Evolutionary conservation across 2,329 filamentous ascomycete species (phyloP).

Genomic region (Aspergillus amoenus): DNA sequence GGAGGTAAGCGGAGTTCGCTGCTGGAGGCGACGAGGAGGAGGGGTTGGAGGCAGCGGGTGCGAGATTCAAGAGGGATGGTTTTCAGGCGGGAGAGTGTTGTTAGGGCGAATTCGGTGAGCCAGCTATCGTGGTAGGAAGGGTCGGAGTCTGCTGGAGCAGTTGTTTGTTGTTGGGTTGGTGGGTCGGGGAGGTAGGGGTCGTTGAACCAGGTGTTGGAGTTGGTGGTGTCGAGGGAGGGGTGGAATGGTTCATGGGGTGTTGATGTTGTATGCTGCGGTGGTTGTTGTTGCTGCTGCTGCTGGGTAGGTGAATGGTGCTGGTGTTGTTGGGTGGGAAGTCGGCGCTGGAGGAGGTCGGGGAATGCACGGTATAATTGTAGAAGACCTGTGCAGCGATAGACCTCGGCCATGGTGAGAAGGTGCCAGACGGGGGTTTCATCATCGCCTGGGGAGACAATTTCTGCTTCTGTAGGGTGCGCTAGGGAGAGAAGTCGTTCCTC

Average conservation of each 20-base stretch:
- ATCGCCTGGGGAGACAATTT: constrained; percentile 53
- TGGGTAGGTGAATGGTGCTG: constrained; percentile 7
- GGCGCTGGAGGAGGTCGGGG: constrained; percentile 50
- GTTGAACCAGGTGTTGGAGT: constrained; percentile 14
- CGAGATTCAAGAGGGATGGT: constrained; percentile 53
- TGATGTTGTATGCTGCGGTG: constrained; percentile 22
- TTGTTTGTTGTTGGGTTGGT: constrained; percentile 29
- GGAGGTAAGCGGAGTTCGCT: constrained; percentile 51
- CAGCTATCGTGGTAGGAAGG: constrained; percentile 33
- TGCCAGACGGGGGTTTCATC: constrained; percentile 54
- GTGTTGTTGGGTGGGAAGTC: constrained; percentile 30
- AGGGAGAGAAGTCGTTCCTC: constrained; percentile 50
- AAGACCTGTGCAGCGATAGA: constrained; percentile 53
- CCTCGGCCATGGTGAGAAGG: constrained; percentile 54
- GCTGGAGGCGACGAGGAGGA: constrained; percentile 51
- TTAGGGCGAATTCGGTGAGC: constrained; percentile 53
- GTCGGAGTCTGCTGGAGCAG: constrained; percentile 4
- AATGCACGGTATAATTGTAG: constrained; percentile 57
- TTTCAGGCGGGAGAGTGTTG: constrained; percentile 51
- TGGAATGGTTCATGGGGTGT: constrained; percentile 14
- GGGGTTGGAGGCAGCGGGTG: constrained; percentile 54
- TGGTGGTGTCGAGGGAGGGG: background rate
- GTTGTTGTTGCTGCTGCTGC: background rate
- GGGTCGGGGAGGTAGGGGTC: constrained; percentile 7
- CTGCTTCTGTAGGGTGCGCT: constrained; percentile 47